Evolutionary conservation across 1,284 basidiomycete genomes (phyloP).

Genomic region (Rhizopogon parksii): DNA sequence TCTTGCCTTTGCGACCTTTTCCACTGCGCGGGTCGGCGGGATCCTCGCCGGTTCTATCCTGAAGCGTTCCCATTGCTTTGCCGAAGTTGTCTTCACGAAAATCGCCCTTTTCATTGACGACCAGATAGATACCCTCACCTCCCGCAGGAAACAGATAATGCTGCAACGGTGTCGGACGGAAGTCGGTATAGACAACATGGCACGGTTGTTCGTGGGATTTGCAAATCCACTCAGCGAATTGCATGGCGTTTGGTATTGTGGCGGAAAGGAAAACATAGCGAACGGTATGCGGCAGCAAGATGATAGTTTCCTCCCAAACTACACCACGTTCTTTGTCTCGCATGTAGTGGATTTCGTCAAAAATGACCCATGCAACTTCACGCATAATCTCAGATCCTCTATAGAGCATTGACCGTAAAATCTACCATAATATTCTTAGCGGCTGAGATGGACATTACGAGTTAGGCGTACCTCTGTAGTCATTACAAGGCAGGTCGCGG

Average conservation of each 20-base stretch:
- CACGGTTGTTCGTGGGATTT: constrained; percentile 97
- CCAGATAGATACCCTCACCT: constrained; percentile 94
- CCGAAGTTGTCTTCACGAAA: constrained; percentile 98
- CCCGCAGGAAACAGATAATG: constrained; percentile 98
- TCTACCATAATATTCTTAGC: constrained; percentile 41
- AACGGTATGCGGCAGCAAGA: constrained; percentile 91
- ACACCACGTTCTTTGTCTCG: constrained; percentile 91
- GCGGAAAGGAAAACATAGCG: constrained; percentile 99
- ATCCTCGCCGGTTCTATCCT: constrained; percentile 84
- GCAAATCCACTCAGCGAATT: constrained; percentile 99
- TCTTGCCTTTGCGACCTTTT: constrained; percentile 84
- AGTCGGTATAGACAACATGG: constrained; percentile 99
- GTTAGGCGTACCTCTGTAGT: constrained; percentile 80
- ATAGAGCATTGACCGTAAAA: constrained; percentile 98
- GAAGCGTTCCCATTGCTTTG: constrained; percentile 94
- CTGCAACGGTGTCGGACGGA: constrained; percentile 95
- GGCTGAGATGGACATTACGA: neutral
- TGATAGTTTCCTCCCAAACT: constrained; percentile 93
- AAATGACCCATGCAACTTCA: constrained; percentile 99
- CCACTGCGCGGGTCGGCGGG: constrained; percentile 79
- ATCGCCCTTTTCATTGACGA: constrained; percentile 95
- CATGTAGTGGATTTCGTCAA: constrained; percentile 99
- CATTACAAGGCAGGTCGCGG: constrained; percentile 97
- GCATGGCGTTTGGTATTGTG: constrained; percentile 99
- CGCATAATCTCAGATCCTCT: constrained; percentile 99